Evolutionary conservation across 208 protist species (phyloP).

Genomic region (Trypanosoma scelopori): DNA sequence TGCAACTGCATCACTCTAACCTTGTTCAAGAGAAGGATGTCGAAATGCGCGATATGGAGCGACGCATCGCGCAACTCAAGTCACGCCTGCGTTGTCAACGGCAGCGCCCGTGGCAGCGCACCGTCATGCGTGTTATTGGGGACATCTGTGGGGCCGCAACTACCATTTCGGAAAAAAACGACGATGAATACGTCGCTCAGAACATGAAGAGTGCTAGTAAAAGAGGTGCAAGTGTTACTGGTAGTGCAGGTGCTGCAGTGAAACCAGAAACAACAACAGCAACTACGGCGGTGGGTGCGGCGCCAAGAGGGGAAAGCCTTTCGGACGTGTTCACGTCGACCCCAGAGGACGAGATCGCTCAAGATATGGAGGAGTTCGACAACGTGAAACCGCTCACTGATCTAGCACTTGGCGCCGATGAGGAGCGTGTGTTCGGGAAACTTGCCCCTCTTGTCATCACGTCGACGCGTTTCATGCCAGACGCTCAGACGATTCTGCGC

Average conservation of each 20-base stretch:
- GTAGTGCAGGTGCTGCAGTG: neutral
- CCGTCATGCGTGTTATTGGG: conserved; percentile 70
- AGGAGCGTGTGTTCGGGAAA: conserved; percentile 76
- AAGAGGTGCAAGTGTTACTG: neutral
- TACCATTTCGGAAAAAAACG: conserved; percentile 42
- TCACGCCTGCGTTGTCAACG: conserved; percentile 78
- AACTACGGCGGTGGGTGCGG: no score
- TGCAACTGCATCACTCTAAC: conserved; percentile 76
- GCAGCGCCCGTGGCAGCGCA: conserved; percentile 77
- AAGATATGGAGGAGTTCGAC: conserved; percentile 1
- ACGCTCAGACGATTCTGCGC: conserved; percentile 72
- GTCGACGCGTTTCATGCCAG: conserved; percentile 62
- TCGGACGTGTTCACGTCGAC: neutral
- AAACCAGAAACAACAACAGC: no score
- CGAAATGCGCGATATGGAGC: conserved; percentile 49
- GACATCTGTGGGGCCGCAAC: conserved; percentile 73
- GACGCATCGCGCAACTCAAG: conserved; percentile 67
- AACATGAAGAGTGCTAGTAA: conserved; percentile 5
- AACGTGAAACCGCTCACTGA: neutral
- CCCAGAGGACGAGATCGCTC: neutral
- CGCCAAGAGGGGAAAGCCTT: neutral
- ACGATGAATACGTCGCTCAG: conserved; percentile 45
- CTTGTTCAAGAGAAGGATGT: conserved; percentile 74
- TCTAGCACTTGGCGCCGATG: conserved; percentile 32
- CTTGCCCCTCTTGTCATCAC: conserved; percentile 80